These are phyloP conservation scores for Fusarium acutatum DNA, from an alignment of 2,329 filamentous ascomycete genomes.

Conservation along the genomic window DNA sequence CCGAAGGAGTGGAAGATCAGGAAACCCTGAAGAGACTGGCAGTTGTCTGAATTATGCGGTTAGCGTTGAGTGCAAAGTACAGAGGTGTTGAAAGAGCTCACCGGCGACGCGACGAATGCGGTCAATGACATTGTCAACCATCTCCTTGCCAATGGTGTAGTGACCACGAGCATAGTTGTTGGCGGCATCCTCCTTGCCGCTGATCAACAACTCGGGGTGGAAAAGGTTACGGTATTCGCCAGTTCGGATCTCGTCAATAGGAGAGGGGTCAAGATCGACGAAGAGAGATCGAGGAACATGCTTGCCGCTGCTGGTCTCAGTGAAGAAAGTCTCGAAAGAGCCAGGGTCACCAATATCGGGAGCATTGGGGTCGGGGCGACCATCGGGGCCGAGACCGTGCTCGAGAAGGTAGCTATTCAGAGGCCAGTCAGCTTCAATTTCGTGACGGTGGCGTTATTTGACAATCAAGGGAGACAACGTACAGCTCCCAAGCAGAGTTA, in stretches of 20 bases:
- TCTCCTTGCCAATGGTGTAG: slow-evolving; percentile 81
- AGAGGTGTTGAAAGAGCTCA: slow-evolving; percentile 48
- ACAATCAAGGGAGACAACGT: slow-evolving; percentile 51
- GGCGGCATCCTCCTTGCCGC: slow-evolving; percentile 79
- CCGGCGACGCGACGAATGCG: slow-evolving; percentile 74
- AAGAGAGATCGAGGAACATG: slow-evolving; percentile 78
- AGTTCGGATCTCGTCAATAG: slow-evolving; percentile 78
- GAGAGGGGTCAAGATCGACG: slow-evolving; percentile 76
- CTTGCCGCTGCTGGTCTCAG: slow-evolving; percentile 75
- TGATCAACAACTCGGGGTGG: slow-evolving; percentile 76
- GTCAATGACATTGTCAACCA: slow-evolving; percentile 76
- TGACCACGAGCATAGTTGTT: slow-evolving; percentile 82
- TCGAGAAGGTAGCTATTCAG: slow-evolving; percentile 72
- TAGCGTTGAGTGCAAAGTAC: slow-evolving; percentile 19
- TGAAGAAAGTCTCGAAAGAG: slow-evolving; percentile 78
- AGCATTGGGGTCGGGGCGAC: slow-evolving; percentile 68
- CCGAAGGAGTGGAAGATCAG: slow-evolving; percentile 80
- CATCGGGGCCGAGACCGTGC: slow-evolving; percentile 73
- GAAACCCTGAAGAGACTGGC: slow-evolving; percentile 76
- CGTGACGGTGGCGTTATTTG: background rate
- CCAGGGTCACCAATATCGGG: slow-evolving; percentile 68
- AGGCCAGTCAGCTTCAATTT: slow-evolving; percentile 35
- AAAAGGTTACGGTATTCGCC: slow-evolving; percentile 74
- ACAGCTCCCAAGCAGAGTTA: slow-evolving; percentile 81
- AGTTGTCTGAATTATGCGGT: slow-evolving; percentile 65